Evolutionary conservation across 768 basidiomycete species (phyloP).

Genomic region (Sporobolomyces roseus): DNA sequence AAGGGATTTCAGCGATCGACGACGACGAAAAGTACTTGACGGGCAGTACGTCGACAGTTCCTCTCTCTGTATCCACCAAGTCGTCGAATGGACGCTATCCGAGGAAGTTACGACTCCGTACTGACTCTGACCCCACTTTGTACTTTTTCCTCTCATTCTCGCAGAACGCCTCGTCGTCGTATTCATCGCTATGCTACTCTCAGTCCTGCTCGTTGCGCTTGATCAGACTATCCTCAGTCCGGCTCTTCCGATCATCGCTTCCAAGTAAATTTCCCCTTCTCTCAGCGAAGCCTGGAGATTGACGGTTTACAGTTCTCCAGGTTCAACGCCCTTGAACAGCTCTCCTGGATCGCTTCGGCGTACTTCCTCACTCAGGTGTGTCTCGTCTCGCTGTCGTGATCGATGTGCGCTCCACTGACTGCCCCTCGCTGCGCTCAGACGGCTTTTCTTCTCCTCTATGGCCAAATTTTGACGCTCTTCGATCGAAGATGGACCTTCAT

Average conservation of each 20-base stretch:
- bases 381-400: too few species aligned
- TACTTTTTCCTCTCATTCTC: too few species aligned
- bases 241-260: slow-evolving; percentile 33
- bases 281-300: too few species aligned
- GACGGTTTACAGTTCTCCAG: too few species aligned
- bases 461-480: slow-evolving; percentile 47
- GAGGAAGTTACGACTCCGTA: too few species aligned
- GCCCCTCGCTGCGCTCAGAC: too few species aligned
- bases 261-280: too few species aligned
- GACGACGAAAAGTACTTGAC: slow-evolving; percentile 21
- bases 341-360: slow-evolving; percentile 28
- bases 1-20: background rate
- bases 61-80: too few species aligned
- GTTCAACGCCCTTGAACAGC: slow-evolving; percentile 29
- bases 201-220: background rate
- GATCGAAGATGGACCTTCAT: slow-evolving; percentile 49
- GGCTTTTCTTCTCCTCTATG: slow-evolving; percentile 46
- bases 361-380: slow-evolving; percentile 36
- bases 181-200: slow-evolving; percentile 18
- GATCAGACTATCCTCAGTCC: slow-evolving; percentile 14
- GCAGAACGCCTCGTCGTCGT: slow-evolving; percentile 7
- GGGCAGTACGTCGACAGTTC: slow-evolving; percentile 17
- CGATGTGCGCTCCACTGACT: too few species aligned
- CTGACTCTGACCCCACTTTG: too few species aligned
- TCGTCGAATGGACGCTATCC: too few species aligned